Base-by-base conservation (phyloP, 495 filamentous ascomycete species). In the Podospora pseudocomata region DNA sequence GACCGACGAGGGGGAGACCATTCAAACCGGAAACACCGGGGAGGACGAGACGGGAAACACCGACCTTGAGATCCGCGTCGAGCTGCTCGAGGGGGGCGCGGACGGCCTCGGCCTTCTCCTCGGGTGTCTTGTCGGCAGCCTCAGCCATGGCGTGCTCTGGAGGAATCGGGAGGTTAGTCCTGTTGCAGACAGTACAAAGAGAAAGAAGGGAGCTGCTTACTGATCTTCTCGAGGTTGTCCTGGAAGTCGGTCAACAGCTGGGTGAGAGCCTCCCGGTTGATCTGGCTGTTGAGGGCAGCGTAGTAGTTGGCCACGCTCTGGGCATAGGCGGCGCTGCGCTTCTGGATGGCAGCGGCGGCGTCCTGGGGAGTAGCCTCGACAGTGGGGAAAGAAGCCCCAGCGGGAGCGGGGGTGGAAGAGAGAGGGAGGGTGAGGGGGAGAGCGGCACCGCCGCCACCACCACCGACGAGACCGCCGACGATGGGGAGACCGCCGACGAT, bases 81-180 rank as follows among this genome's bases (percentile, higher is more conserved):
- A 74, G 72, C 2, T 2, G 30, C 39, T 59, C 27, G 28, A 74
- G 61, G 49, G 65, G 62, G 16, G 64, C 19, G 0, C 55, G 16
- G 3, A 74, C 34, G 44, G 59, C 67, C 6, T 69, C 19, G 0
- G 58, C 32, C 1, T 69, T 34, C 34, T 32, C 67, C 6, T 69
- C 32, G 27, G 63, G 30, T 62, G 65, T 27, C 49, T 9, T 15
- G 27, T 63, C 34, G 53, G 67, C 58, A n/a, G 64, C 2, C 9
- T 69, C 61, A 63, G 27, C 23, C 19, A 73, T 64, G 56, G 69
- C 26, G n/a, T 66, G 30, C 30, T 67, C 69, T 71, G 60, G 28
- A 44, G 26, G 26, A 13, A 7, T 32, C 7, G 44, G 3, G 44
- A 44, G 20, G 58, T 49, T 58, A n/a, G 18, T 23, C 23, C 7